Percentiles rank a stretch among this genome's conserved stretches.
Conservation (phyloP, 805 yeast species). For the Wickerhamomyces bisporus region DNA sequence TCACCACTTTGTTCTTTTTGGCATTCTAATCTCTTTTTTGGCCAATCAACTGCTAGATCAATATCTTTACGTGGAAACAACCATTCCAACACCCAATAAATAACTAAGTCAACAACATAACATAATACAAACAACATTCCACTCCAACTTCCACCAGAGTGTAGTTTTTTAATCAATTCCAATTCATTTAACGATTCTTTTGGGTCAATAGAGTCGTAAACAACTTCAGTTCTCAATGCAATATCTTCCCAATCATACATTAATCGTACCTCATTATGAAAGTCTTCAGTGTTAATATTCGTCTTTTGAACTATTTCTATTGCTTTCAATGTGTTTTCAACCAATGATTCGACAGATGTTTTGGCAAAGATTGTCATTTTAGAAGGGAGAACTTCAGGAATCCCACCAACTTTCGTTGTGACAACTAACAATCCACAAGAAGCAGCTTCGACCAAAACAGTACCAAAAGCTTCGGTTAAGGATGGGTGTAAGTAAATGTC, state of each 20-base stretch:
- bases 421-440: constrained; percentile 92
- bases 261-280: constrained; percentile 68
- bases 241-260: constrained; percentile 94
- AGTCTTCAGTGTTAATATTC: constrained; percentile 61
- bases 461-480: constrained; percentile 95
- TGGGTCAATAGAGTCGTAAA: constrained; percentile 53
- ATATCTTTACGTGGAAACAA: constrained; percentile 61
- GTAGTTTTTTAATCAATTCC: constrained; percentile 56
- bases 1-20: neutral
- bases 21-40: too few relatives aligned
- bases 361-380: constrained; percentile 91
- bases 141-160: constrained; percentile 76
- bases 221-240: constrained; percentile 79
- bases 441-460: constrained; percentile 95
- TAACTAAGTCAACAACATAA: constrained; percentile 70
- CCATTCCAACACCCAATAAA: constrained; percentile 61
- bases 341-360: constrained; percentile 81
- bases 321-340: constrained; percentile 67
- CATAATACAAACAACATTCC: constrained; percentile 80
- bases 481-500: constrained; percentile 93
- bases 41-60: constrained; percentile 84
- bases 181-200: constrained; percentile 33
- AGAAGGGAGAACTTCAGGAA: constrained; percentile 90
- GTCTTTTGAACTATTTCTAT: constrained; percentile 53
- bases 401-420: constrained; percentile 95